Conservation (phyloP, 192 early-diverging fungal species). For the Rhizoclosmatium sp. region DNA sequence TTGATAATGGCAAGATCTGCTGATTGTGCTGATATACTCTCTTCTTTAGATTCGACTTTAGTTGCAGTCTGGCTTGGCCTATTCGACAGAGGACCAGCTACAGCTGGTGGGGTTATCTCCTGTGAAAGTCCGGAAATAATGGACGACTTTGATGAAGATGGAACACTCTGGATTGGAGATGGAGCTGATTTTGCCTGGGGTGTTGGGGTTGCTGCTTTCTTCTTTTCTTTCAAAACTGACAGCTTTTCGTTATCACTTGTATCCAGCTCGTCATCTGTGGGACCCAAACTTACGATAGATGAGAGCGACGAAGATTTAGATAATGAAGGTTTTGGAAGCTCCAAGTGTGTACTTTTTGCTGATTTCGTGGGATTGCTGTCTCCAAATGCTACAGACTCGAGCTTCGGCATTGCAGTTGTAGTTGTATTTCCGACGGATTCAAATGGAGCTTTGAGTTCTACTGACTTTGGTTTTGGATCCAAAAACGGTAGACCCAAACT, state of each 20-base stretch:
- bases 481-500: background rate
- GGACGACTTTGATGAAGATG: too few relatives aligned
- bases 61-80: too few relatives aligned
- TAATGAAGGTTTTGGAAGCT: background rate
- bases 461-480: conserved; percentile 3
- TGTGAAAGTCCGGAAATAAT: too few relatives aligned
- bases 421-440: background rate
- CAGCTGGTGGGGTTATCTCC: too few relatives aligned
- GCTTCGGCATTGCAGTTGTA: background rate
- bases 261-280: conserved; percentile 10
- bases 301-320: conserved; percentile 32
- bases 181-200: background rate
- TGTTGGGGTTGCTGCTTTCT: background rate
- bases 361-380: background rate
- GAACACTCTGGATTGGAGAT: background rate
- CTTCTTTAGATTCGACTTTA: too few relatives aligned
- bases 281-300: conserved; percentile 25
- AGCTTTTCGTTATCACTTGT: background rate
- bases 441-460: background rate
- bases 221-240: background rate
- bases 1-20: background rate
- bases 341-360: background rate
- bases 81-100: too few relatives aligned
- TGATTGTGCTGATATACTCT: too few relatives aligned
- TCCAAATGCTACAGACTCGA: background rate